phyloP scores from a whole-genome alignment of 1,284 basidiomycete species.

The Trametes sp. region DNA sequence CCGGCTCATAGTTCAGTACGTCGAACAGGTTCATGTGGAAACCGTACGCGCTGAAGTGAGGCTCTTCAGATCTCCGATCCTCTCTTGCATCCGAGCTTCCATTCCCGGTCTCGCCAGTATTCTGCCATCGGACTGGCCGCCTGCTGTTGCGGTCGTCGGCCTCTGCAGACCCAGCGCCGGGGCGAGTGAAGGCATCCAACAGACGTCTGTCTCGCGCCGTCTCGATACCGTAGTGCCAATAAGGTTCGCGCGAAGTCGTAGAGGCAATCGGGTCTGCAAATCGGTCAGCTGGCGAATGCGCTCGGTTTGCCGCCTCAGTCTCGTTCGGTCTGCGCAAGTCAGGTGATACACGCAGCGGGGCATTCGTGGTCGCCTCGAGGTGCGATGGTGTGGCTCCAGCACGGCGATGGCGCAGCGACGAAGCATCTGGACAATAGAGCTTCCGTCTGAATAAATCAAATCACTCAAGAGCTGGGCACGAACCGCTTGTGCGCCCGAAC shows the following conservation, averaged over 20 bases:
- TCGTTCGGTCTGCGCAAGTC: neutral
- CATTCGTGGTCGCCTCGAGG: neutral
- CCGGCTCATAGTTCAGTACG: neutral
- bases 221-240: neutral
- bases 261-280: neutral
- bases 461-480: neutral
- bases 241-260: neutral
- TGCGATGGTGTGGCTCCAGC: neutral
- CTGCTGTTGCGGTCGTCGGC: neutral
- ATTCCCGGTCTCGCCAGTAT: neutral
- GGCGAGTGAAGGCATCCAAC: neutral
- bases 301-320: neutral
- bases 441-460: neutral
- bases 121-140: neutral
- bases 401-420: neutral
- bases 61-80: neutral
- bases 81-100: neutral
- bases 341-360: neutral
- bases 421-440: neutral
- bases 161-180: neutral
- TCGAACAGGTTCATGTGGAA: neutral
- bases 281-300: neutral
- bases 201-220: neutral
- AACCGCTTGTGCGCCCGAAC: neutral
- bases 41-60: neutral